A percentile compares a stretch with the other conserved stretches of the same genome.
Evolutionary conservation across 768 basidiomycete species (phyloP).

Genomic region (Leucocoprinus birnbaumii): DNA sequence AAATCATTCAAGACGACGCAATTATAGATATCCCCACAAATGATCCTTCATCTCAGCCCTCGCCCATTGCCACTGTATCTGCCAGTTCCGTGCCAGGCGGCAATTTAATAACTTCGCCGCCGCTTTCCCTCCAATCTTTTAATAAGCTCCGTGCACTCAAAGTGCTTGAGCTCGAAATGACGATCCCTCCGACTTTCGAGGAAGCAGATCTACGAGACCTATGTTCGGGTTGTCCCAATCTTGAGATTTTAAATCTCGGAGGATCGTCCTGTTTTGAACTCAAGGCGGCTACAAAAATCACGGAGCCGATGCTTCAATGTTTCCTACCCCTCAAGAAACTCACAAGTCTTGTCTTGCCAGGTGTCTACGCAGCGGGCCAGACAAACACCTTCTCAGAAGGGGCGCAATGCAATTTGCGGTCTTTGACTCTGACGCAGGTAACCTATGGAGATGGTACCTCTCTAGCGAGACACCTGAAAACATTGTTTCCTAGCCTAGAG

Average conservation of each 20-base stretch:
- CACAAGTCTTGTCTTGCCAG: neutral
- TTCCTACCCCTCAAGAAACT: conserved; percentile 8
- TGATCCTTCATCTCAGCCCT: conserved; percentile 13
- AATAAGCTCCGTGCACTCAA: neutral
- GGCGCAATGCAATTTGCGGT: neutral
- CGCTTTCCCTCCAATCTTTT: conserved; percentile 7
- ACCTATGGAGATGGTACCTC: neutral
- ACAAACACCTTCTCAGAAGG: neutral
- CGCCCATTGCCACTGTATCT: neutral
- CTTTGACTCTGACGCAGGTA: neutral
- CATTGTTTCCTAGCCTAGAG: neutral
- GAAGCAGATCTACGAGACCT: neutral
- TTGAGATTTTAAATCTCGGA: too few relatives aligned
- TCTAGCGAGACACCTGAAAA: neutral
- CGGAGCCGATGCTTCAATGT: conserved; percentile 18
- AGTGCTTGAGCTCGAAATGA: neutral
- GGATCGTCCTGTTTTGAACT: neutral
- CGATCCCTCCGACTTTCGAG: neutral
- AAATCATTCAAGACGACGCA: conserved; percentile 29
- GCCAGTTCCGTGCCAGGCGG: too few relatives aligned
- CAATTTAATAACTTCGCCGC: neutral
- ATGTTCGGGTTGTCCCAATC: too few relatives aligned
- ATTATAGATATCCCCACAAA: neutral
- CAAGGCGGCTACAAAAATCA: conserved; percentile 19
- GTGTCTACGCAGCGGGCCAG: neutral